Base-by-base conservation (phyloP, 2,329 filamentous ascomycete genomes). In the Plenodomus lindquistii region DNA sequence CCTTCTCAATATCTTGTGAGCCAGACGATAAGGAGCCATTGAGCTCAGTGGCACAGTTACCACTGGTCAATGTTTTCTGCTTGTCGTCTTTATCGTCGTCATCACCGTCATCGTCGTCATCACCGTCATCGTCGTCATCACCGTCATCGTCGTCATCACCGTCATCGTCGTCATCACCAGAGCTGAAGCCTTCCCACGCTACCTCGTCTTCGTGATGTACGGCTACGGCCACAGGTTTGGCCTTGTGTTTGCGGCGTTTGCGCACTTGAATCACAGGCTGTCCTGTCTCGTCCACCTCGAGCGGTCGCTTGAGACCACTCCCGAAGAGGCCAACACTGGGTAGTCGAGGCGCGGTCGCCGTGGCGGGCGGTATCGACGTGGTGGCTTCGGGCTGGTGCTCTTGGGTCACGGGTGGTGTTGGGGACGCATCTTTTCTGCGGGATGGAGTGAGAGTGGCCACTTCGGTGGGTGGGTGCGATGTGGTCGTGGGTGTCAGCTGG, bases 251-350 rank as follows among this genome's bases (percentile, higher is more conserved):
- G 22, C 72, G 81, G 59, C 87, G 87, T 71, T 93, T 91, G 42
- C 91, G 82, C 68, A 91, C 94, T 65, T 88, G 87, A 42, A 97
- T 84, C 2, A 96, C 78, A 0, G 93, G 94, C 46, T 84, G 85
- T 6, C 93, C 91, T 49, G 87, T 84, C 1, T 89, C 85, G 54
- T 90, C 91, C 9, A 91, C 59, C 37, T 96, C 89, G 10, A 99
- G 77, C 1, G 92, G 91, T 36, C 92, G 82, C 71, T 97, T 97
- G 50, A 99, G 73, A 6, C 94, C 94, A 52, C 85, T 87, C 17
- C 94, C 94, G 44, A 84, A 74, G 6, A 58, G 41, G 2, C 59
- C 63, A 17, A 42, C 3, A 27, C 40, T 44, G 37, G 48, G 41
- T 17, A 48, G 42, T 24, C 38, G 39, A 19, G 55, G 13, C 16